These are phyloP conservation scores for Paramecium caudatum DNA, from an alignment of 73 alveolate genomes.

Conservation along the genomic window DNA sequence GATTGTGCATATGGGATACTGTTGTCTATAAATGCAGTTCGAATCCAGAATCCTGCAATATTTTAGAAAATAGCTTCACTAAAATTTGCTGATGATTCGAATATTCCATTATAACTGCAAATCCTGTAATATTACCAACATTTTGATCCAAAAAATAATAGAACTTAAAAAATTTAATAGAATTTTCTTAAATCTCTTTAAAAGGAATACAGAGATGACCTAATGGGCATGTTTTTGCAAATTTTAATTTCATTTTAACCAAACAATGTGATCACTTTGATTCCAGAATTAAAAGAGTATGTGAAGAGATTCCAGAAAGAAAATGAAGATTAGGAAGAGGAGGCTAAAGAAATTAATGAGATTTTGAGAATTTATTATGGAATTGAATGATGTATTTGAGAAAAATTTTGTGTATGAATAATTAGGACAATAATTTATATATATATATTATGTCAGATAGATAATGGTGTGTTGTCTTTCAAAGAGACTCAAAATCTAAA, in stretches of 20 bases:
- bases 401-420: no score
- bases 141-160: constrained; percentile 1
- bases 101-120: not conserved
- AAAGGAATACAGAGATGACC: not conserved
- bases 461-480: no score
- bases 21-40: not conserved
- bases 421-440: no score
- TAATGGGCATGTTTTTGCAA: constrained; percentile 3
- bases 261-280: not conserved
- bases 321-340: no score
- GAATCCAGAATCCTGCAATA: not conserved
- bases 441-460: no score
- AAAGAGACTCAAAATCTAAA: no score
- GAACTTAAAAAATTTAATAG: not conserved
- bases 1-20: not conserved
- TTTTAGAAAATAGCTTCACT: not conserved
- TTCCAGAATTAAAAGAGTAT: not conserved
- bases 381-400: no score
- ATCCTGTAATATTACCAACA: not conserved
- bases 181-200: not conserved
- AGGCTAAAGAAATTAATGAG: no score
- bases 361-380: no score
- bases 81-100: not conserved
- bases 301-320: no score
- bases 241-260: not conserved